Percentiles rank a stretch among this genome's conserved stretches.
phyloP scores from a whole-genome alignment of 176 grass and related monocot genomes.

The Thalia dealbata region DNA sequence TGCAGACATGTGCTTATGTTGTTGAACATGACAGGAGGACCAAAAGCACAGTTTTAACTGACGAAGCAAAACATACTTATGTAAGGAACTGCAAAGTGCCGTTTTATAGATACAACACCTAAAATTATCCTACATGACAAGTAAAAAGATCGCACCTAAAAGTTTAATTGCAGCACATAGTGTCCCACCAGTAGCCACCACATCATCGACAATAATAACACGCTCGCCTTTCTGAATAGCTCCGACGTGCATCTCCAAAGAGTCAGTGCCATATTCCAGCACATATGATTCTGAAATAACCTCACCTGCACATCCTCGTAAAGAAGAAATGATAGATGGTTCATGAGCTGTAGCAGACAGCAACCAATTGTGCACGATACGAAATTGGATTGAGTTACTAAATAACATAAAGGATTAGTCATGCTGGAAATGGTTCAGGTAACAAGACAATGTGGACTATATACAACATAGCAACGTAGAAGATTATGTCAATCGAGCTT shows the following conservation, averaged over 20 bases:
- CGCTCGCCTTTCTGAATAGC: conserved; percentile 43
- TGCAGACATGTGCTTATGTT: too few relatives aligned
- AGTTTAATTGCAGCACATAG: conserved; percentile 85
- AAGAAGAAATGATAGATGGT: background rate
- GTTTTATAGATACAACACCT: too few relatives aligned
- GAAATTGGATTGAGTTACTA: background rate
- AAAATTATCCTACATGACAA: background rate
- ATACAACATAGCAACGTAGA: background rate
- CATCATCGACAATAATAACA: conserved; percentile 63
- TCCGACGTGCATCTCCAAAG: conserved; percentile 92
- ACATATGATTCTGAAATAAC: conserved; percentile 81
- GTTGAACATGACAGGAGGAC: conserved; percentile 1
- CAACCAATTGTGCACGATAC: background rate
- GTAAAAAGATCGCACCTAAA: conserved; percentile 42
- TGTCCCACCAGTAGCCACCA: conserved; percentile 87
- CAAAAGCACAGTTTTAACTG: background rate
- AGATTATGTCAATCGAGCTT: too few relatives aligned
- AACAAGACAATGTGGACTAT: background rate
- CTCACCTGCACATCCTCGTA: conserved; percentile 32
- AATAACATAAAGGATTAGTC: background rate
- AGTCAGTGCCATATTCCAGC: conserved; percentile 86
- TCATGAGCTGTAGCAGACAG: background rate
- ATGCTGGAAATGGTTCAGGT: background rate
- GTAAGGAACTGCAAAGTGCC: background rate
- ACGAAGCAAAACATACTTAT: background rate